phyloP scores from a whole-genome alignment of 2,329 filamentous ascomycete species.

The Sporothrix protearum region DNA sequence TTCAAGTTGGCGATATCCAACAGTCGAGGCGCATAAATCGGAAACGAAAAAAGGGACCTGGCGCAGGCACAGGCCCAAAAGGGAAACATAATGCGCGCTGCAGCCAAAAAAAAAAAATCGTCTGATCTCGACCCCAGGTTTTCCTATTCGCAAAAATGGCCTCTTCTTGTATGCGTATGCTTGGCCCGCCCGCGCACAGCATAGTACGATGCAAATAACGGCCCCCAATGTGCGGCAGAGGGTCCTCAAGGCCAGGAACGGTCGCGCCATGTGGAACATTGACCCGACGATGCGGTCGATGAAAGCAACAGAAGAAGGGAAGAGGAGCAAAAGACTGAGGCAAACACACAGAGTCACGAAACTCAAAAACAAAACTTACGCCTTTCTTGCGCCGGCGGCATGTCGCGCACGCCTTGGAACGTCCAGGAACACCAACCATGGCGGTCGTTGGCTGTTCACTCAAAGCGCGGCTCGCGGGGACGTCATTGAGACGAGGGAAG shows the following conservation, averaged over 20 bases:
- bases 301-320: background rate
- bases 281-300: background rate
- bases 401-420: conserved; percentile 30
- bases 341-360: background rate
- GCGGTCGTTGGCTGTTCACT: conserved; percentile 18
- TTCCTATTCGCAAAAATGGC: background rate
- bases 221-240: background rate
- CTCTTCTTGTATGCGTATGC: background rate
- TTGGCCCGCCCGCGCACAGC: conserved; percentile 2
- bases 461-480: conserved; percentile 22
- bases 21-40: background rate
- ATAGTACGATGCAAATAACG: background rate
- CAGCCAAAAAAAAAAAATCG: conserved; percentile 1
- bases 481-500: conserved; percentile 15
- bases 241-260: background rate
- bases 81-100: conserved; percentile 14
- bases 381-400: conserved; percentile 30
- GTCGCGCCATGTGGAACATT: conserved; percentile 5
- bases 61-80: conserved; percentile 15
- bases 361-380: conserved; percentile 22
- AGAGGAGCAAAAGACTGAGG: background rate
- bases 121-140: background rate
- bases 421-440: conserved; percentile 30
- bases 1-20: conserved; percentile 1
- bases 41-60: background rate